Evolutionary conservation across 371 early-diverging fungal genomes (phyloP).

Genomic region (Apophysomyces elegans): DNA sequence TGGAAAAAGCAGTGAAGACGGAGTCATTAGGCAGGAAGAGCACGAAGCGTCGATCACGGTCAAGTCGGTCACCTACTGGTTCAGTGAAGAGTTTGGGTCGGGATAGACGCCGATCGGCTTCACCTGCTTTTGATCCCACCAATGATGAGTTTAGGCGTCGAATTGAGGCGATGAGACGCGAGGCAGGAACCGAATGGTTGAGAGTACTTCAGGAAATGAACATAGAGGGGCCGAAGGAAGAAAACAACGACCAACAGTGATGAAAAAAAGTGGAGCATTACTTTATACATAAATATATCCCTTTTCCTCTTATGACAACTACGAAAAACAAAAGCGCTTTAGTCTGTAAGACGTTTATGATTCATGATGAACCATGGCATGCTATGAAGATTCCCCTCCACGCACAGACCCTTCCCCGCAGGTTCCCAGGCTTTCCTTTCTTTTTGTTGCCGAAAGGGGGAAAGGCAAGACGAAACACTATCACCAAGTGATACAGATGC

Average conservation of each 20-base stretch:
- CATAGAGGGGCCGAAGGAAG: constrained; percentile 20
- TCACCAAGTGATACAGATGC: constrained; percentile 2
- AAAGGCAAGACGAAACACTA: neutral
- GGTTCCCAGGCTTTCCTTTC: neutral
- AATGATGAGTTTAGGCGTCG: constrained; percentile 51
- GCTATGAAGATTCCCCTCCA: neutral
- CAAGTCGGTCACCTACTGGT: constrained; percentile 28
- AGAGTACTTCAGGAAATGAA: constrained; percentile 66
- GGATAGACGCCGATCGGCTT: constrained; percentile 20
- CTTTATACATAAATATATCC: constrained; percentile 9
- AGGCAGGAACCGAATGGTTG: constrained; percentile 69
- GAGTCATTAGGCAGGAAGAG: constrained; percentile 26
- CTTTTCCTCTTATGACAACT: neutral
- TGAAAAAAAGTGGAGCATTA: neutral
- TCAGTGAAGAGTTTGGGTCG: constrained; percentile 18
- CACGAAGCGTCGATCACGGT: constrained; percentile 27
- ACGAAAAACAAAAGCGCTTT: neutral
- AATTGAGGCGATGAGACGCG: constrained; percentile 65
- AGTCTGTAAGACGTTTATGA: constrained; percentile 4
- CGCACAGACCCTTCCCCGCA: neutral
- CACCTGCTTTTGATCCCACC: constrained; percentile 20
- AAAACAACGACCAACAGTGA: constrained; percentile 3
- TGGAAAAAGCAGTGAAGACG: constrained; percentile 40
- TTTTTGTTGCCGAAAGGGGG: neutral
- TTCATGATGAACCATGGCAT: neutral